A percentile compares a stretch with the other conserved stretches of the same genome.
These are phyloP conservation scores for Lentinula guzmanii DNA, from an alignment of 768 basidiomycete species.

Conservation along the genomic window DNA sequence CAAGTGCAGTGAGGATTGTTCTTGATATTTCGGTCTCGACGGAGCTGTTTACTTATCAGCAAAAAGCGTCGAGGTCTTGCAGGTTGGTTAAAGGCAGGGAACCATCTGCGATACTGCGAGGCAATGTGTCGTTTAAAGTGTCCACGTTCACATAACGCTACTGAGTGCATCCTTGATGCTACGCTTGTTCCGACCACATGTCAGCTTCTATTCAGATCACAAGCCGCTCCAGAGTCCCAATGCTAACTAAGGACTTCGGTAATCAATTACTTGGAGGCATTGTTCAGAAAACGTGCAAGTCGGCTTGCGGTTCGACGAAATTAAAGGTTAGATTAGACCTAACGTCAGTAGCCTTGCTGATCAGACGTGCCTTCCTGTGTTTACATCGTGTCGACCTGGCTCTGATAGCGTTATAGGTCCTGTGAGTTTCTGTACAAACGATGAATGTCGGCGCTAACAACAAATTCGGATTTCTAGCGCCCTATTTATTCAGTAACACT, in stretches of 20 bases:
- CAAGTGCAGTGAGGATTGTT: neutral
- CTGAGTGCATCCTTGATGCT: neutral
- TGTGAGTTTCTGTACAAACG: neutral
- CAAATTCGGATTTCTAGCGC: too few species aligned
- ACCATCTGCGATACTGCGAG: neutral
- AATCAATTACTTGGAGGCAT: neutral
- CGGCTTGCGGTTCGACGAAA: neutral
- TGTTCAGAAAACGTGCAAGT: neutral
- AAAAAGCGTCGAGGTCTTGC: neutral
- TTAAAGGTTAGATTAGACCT: neutral
- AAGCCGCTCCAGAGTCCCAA: neutral
- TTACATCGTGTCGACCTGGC: neutral
- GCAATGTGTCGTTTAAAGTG: neutral
- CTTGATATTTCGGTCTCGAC: neutral
- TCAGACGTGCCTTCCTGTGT: neutral
- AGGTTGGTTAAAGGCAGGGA: neutral
- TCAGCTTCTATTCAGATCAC: neutral
- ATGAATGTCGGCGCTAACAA: too few species aligned
- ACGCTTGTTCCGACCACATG: neutral
- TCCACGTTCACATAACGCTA: neutral
- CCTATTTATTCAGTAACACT: too few species aligned
- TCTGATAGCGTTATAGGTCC: neutral
- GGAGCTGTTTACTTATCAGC: neutral
- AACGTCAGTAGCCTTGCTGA: neutral
- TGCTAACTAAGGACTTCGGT: neutral